Evolutionary conservation across 2,329 filamentous ascomycete genomes (phyloP).

Genomic region (Xylaria polymorpha): DNA sequence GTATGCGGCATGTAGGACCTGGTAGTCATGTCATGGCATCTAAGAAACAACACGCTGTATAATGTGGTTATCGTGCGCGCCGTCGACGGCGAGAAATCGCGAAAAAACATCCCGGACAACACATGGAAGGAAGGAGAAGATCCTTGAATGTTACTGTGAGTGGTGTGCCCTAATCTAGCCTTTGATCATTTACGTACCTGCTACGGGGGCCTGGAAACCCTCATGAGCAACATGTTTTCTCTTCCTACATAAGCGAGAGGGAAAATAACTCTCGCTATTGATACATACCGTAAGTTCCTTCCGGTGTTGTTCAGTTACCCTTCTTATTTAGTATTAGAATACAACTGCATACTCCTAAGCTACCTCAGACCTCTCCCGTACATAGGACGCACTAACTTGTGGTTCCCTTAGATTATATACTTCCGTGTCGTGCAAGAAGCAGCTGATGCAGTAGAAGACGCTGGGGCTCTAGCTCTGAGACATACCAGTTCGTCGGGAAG

Average conservation of each 20-base stretch:
- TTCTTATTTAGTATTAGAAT: neutral
- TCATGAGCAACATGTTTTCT: constrained; percentile 70
- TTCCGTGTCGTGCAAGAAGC: constrained; percentile 72
- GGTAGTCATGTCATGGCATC: constrained; percentile 62
- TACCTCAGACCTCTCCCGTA: constrained; percentile 66
- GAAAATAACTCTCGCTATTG: constrained; percentile 37
- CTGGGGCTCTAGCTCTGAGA: constrained; percentile 34
- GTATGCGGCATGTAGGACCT: constrained; percentile 59
- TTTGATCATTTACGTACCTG: constrained; percentile 24
- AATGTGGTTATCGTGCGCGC: constrained; percentile 73
- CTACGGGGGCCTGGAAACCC: constrained; percentile 72
- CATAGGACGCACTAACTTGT: constrained; percentile 64
- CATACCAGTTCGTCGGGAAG: constrained; percentile 43
- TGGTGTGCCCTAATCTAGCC: constrained; percentile 32
- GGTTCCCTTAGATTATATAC: constrained; percentile 71
- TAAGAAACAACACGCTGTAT: constrained; percentile 72
- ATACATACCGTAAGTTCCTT: constrained; percentile 34
- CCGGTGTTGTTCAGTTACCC: neutral
- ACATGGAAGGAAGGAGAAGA: constrained; percentile 68
- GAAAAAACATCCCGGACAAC: constrained; percentile 70
- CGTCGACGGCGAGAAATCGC: constrained; percentile 62
- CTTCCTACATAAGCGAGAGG: constrained; percentile 68
- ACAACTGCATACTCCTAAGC: neutral
- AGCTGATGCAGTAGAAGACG: constrained; percentile 72
- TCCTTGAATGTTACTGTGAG: constrained; percentile 65